These are phyloP conservation scores for Sphaceloma murrayae DNA, from an alignment of 2,329 filamentous ascomycete species.

Conservation along the genomic window DNA sequence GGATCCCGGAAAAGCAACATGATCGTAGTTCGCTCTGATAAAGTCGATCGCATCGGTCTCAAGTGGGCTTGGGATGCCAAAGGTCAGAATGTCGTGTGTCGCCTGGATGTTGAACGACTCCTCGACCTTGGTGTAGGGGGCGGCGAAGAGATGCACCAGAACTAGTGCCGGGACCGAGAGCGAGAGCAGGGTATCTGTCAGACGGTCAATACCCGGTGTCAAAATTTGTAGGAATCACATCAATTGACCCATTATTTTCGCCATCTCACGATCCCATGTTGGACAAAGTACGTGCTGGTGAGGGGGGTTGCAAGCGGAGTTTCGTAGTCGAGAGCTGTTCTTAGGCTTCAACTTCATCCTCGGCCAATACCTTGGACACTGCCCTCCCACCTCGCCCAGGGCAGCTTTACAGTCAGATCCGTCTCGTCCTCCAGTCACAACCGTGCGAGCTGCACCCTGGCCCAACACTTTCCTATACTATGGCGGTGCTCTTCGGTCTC, in stretches of 20 bases:
- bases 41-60: constrained; percentile 22
- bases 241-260: background rate
- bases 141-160: constrained; percentile 31
- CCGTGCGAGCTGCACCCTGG: too few relatives aligned
- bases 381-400: too few relatives aligned
- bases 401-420: too few relatives aligned
- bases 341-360: background rate
- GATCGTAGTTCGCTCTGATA: constrained; percentile 61
- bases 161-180: constrained; percentile 49
- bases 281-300: too few relatives aligned
- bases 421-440: too few relatives aligned
- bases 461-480: too few relatives aligned
- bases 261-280: constrained; percentile 4
- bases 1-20: constrained; percentile 79
- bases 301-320: too few relatives aligned
- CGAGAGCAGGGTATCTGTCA: constrained; percentile 40
- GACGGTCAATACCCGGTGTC: background rate
- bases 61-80: constrained; percentile 54
- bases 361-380: too few relatives aligned
- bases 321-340: too few relatives aligned
- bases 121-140: constrained; percentile 94
- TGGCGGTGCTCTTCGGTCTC: constrained; percentile 53
- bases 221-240: background rate
- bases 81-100: constrained; percentile 74
- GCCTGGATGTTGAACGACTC: constrained; percentile 98